These are phyloP conservation scores for Lophiostoma macrostomum DNA, from an alignment of 495 filamentous ascomycete genomes.

Conservation along the genomic window DNA sequence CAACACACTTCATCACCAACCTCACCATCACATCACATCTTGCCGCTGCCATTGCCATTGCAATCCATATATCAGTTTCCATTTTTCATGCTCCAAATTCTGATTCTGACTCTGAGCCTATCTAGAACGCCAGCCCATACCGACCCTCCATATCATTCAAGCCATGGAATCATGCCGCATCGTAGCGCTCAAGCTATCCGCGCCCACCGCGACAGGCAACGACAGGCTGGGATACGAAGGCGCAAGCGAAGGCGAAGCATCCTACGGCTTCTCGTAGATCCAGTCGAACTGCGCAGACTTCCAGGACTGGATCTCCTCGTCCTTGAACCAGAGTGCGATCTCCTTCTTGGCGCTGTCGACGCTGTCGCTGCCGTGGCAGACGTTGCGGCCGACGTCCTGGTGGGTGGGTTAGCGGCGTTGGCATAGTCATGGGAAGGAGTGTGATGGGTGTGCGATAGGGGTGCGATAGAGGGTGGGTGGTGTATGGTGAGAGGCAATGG, in stretches of 20 bases:
- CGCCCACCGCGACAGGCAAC: background rate
- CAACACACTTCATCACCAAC: no score
- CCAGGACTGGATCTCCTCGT: conserved; percentile 75
- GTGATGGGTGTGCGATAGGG: background rate
- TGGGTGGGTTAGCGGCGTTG: conserved; percentile 16
- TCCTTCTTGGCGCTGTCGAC: conserved; percentile 99
- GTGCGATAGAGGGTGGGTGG: background rate
- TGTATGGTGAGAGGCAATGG: background rate
- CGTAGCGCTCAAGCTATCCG: no score
- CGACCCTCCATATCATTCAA: no score
- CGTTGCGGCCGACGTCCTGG: conserved; percentile 91
- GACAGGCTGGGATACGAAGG: background rate
- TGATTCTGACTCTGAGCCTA: no score
- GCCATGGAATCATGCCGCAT: no score
- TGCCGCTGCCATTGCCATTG: no score
- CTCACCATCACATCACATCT: no score
- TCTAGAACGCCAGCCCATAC: no score
- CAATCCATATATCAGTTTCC: no score
- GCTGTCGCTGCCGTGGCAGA: conserved; percentile 98
- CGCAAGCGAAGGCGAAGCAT: background rate
- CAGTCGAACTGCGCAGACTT: conserved; percentile 77
- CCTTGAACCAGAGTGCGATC: conserved; percentile 95
- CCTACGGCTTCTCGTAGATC: conserved; percentile 82
- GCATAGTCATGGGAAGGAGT: conserved; percentile 10
- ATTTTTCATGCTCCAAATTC: no score